phyloP scores from a whole-genome alignment of 2,329 filamentous ascomycete genomes.

The Scleromitrula shiraiana region DNA sequence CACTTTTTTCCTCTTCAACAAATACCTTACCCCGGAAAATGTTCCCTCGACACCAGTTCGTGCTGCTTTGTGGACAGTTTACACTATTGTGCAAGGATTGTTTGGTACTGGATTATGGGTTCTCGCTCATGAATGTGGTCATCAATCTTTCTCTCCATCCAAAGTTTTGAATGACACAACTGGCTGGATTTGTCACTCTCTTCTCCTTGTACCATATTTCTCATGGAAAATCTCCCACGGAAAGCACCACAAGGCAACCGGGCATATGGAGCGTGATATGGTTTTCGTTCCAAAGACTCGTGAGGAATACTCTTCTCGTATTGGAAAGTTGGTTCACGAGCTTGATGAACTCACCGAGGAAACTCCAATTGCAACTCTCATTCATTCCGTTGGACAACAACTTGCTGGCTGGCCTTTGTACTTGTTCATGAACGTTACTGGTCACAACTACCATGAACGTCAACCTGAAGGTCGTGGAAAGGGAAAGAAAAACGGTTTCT shows the following conservation, averaged over 20 bases:
- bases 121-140: conserved; percentile 93
- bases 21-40: conserved; percentile 76
- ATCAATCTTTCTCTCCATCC: conserved; percentile 92
- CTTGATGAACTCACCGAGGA: conserved; percentile 87
- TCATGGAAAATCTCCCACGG: conserved; percentile 99
- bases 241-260: conserved; percentile 99
- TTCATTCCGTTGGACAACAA: conserved; percentile 74
- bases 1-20: conserved; percentile 85
- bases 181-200: conserved; percentile 84
- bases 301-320: conserved; percentile 65
- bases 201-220: conserved; percentile 91
- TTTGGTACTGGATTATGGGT: conserved; percentile 95
- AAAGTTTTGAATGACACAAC: conserved; percentile 85
- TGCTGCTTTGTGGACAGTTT: conserved; percentile 53
- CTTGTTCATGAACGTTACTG: conserved; percentile 84
- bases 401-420: conserved; percentile 91
- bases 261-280: conserved; percentile 97
- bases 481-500: conserved; percentile 81
- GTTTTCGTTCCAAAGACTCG: conserved; percentile 94
- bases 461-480: conserved; percentile 89
- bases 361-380: conserved; percentile 75
- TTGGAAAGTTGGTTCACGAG: conserved; percentile 72
- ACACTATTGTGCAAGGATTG: conserved; percentile 76
- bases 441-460: conserved; percentile 87
- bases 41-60: conserved; percentile 64